Evolutionary conservation across 176 grass and related monocot species (phyloP).

Genomic region (Paspalum notatum): DNA sequence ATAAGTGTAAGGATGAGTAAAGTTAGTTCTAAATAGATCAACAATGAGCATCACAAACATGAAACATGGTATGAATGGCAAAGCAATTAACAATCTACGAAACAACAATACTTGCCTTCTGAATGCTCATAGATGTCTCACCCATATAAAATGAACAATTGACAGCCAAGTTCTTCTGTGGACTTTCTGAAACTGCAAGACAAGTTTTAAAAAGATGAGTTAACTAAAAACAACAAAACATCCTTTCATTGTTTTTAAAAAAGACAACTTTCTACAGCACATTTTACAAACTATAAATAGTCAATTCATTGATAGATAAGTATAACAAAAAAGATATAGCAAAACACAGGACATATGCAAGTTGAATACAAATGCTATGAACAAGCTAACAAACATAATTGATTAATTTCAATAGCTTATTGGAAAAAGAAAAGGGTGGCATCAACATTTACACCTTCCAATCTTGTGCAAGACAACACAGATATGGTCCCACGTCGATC

Average conservation of each 20-base stretch:
- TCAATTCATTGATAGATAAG: background rate
- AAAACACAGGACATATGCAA: background rate
- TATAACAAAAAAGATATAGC: background rate
- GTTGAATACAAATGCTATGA: background rate
- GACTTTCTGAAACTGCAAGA: conserved; percentile 82
- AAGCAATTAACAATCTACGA: background rate
- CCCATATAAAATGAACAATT: conserved; percentile 97
- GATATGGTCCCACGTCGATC: conserved; percentile 93
- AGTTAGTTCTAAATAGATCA: conserved; percentile 22
- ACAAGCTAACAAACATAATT: background rate
- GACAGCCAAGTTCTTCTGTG: conserved; percentile 83
- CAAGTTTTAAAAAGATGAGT: conserved; percentile 15
- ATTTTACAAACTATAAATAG: background rate
- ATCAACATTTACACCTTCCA: conserved; percentile 57
- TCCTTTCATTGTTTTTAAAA: background rate
- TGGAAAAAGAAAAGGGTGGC: background rate
- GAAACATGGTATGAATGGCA: conserved; percentile 7
- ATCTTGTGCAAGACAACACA: conserved; percentile 78
- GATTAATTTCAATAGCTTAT: background rate
- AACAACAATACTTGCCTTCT: conserved; percentile 64
- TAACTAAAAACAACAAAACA: background rate
- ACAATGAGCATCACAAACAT: background rate
- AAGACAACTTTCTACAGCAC: background rate
- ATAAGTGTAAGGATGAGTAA: conserved; percentile 36
- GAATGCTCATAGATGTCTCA: conserved; percentile 95